A percentile compares a stretch with the other conserved stretches of the same genome.
These are phyloP conservation scores for Candida hungchunana DNA, from an alignment of 805 yeast species.

Conservation along the genomic window DNA sequence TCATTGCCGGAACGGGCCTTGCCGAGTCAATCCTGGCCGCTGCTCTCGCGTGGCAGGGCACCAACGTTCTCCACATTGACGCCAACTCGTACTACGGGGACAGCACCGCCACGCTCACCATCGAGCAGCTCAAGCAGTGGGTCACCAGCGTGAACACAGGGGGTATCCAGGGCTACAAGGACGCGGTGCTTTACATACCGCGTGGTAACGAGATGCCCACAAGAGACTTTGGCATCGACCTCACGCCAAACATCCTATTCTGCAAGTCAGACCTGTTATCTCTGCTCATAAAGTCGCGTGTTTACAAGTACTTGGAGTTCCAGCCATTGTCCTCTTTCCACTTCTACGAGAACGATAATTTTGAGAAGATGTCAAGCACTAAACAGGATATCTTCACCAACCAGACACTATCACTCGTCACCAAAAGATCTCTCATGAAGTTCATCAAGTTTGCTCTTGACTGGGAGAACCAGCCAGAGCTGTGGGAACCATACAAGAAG, in stretches of 20 bases:
- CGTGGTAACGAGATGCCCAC: conserved; percentile 44
- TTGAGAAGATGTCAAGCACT: conserved; percentile 79
- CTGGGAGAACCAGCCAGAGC: conserved; percentile 55
- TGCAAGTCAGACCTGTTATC: conserved; percentile 85
- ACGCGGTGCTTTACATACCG: conserved; percentile 81
- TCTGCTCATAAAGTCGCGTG: conserved; percentile 76
- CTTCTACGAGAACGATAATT: conserved; percentile 88
- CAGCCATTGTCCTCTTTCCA: conserved; percentile 86
- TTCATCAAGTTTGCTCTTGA: conserved; percentile 82
- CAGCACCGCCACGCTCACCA: conserved; percentile 75
- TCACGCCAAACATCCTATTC: conserved; percentile 82
- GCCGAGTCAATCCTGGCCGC: conserved; percentile 88
- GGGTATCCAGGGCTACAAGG: conserved; percentile 40
- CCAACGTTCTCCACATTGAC: conserved; percentile 88
- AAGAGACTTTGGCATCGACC: conserved; percentile 80
- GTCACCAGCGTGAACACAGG: conserved; percentile 58
- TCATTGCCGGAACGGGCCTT: conserved; percentile 90
- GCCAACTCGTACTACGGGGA: conserved; percentile 86
- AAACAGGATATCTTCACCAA: conserved; percentile 93
- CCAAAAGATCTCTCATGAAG: conserved; percentile 85
- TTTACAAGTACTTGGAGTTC: conserved; percentile 87
- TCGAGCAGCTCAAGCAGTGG: conserved; percentile 85
- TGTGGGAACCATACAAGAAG: conserved; percentile 53
- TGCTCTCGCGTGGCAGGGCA: conserved; percentile 97
- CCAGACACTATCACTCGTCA: conserved; percentile 65